phyloP scores from a whole-genome alignment of 768 basidiomycete species.

The Rhizopogon vinicolor region DNA sequence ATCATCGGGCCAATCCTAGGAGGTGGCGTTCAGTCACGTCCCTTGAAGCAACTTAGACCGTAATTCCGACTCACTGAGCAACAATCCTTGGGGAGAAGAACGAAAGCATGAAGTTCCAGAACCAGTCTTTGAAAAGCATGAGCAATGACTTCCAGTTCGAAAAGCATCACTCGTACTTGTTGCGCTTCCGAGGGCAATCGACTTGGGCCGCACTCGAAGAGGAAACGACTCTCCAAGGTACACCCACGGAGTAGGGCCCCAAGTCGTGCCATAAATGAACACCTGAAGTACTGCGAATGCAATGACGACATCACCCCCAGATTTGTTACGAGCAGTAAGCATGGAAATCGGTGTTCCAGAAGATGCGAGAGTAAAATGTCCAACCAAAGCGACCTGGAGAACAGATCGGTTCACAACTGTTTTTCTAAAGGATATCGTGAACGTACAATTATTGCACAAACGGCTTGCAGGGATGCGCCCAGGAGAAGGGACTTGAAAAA shows the following conservation, averaged over 20 bases:
- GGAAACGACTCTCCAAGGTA: slow-evolving; percentile 82
- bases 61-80: slow-evolving; percentile 31
- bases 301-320: slow-evolving; percentile 63
- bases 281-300: slow-evolving; percentile 78
- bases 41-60: background rate
- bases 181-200: slow-evolving; percentile 70
- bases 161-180: slow-evolving; percentile 29
- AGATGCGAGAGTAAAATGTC: slow-evolving; percentile 62
- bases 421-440: background rate
- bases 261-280: slow-evolving; percentile 66
- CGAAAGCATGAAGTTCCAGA: slow-evolving; percentile 73
- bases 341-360: slow-evolving; percentile 38
- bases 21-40: background rate
- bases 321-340: slow-evolving; percentile 52
- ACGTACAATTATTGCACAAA: slow-evolving; percentile 57
- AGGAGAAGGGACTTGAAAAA: slow-evolving; percentile 52
- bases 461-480: slow-evolving; percentile 56
- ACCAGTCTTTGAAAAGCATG: slow-evolving; percentile 37
- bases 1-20: slow-evolving; percentile 68
- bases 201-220: slow-evolving; percentile 71
- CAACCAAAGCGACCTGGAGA: slow-evolving; percentile 59
- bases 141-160: background rate
- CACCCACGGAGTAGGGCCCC: slow-evolving; percentile 76
- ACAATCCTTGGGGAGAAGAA: slow-evolving; percentile 73
- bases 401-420: background rate